A percentile compares a stretch with the other conserved stretches of the same genome.
Evolutionary conservation across 164 flowering plant species (phyloP).

Genomic region (Protea cynaroides): DNA sequence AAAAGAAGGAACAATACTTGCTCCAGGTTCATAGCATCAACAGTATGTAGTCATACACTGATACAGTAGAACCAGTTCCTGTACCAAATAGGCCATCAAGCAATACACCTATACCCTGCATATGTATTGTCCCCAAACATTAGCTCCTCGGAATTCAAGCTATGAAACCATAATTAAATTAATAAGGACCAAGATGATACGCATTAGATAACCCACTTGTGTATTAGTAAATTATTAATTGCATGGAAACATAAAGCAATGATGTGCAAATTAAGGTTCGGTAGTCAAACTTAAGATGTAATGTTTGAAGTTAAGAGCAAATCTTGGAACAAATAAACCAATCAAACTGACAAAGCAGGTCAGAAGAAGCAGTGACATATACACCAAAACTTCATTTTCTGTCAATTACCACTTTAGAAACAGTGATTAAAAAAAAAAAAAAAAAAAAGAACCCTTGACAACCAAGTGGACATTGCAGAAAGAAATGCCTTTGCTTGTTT

Average conservation of each 20-base stretch:
- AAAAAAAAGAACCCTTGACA: too few species aligned
- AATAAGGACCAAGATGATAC: neutral
- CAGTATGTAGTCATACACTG: slow-evolving; percentile 59
- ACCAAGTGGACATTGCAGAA: neutral
- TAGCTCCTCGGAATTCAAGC: neutral
- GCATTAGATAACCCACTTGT: too few species aligned
- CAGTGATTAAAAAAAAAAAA: too few species aligned
- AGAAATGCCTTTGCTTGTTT: too few species aligned
- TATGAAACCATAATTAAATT: neutral
- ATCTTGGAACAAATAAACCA: too few species aligned
- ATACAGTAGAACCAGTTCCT: slow-evolving; percentile 82
- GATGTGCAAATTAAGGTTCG: too few species aligned
- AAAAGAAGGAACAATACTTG: neutral
- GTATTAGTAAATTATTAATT: too few species aligned
- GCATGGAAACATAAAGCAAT: too few species aligned
- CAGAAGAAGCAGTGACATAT: neutral
- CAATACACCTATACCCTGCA: slow-evolving; percentile 87
- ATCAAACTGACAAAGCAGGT: too few species aligned
- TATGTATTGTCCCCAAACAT: neutral
- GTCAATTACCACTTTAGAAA: neutral
- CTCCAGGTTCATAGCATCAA: slow-evolving; percentile 6
- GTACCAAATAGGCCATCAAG: slow-evolving; percentile 95
- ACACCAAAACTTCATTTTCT: neutral
- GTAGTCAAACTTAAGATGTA: too few species aligned
- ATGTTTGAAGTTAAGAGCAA: too few species aligned